Conservation (phyloP, 2,329 filamentous ascomycete genomes). For the Magnaporthiopsis poae region DNA sequence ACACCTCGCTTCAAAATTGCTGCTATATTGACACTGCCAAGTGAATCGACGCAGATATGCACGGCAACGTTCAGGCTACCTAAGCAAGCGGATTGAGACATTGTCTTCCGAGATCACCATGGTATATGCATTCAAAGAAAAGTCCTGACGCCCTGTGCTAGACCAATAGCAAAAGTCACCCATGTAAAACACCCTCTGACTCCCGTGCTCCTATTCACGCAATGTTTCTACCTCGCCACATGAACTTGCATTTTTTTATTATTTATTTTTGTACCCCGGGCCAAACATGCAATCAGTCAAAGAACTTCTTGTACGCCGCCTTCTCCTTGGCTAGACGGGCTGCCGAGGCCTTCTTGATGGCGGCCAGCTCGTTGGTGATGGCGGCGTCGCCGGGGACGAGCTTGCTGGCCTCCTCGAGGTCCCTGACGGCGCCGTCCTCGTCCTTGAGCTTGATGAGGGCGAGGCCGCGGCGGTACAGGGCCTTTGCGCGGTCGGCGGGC, state of each 20-base stretch:
- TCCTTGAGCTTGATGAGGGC: conserved; percentile 71
- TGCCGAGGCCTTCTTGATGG: conserved; percentile 66
- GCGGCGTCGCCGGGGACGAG: conserved; percentile 66
- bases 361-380: conserved; percentile 62
- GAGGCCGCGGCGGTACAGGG: conserved; percentile 69
- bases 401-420: conserved; percentile 65
- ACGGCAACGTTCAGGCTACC: neutral
- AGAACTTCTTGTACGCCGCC: conserved; percentile 87
- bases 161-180: neutral
- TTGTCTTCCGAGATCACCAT: neutral
- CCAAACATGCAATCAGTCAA: conserved; percentile 51
- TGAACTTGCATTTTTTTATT: too few relatives aligned
- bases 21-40: neutral
- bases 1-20: neutral
- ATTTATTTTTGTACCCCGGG: neutral
- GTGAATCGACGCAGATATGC: neutral
- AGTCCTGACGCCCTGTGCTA: neutral
- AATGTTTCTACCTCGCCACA: neutral
- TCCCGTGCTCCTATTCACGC: neutral
- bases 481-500: conserved; percentile 79
- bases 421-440: conserved; percentile 68
- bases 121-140: neutral
- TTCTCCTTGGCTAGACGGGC: conserved; percentile 78
- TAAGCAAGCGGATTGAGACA: neutral
- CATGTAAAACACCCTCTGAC: neutral